Evolutionary conservation across 495 filamentous ascomycete genomes (phyloP).

Genomic region (Trichoderma gamsii): DNA sequence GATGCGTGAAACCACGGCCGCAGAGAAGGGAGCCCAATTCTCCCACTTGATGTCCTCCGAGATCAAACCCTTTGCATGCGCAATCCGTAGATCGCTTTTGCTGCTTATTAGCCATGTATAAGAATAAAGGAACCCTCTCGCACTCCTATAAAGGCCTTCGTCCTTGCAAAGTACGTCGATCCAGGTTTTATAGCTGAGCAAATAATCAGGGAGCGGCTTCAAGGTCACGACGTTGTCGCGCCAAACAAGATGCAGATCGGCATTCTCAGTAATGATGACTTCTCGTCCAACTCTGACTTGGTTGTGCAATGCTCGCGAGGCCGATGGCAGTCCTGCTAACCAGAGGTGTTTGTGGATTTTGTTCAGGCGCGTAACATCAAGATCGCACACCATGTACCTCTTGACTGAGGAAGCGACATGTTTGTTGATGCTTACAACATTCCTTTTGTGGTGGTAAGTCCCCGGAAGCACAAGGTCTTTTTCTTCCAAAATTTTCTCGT

Average conservation of each 20-base stretch:
- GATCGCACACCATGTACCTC: not conserved
- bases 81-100: not conserved
- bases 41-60: not conserved
- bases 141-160: not conserved
- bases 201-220: not conserved
- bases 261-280: not conserved
- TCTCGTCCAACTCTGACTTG: not conserved
- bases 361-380: not conserved
- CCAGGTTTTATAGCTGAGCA: not conserved
- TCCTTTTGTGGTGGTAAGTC: not conserved
- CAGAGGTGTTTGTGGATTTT: not conserved
- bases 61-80: not conserved
- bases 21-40: not conserved
- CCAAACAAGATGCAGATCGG: not conserved
- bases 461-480: not conserved
- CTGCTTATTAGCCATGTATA: not conserved
- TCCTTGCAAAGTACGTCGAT: not conserved
- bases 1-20: not conserved
- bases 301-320: not conserved
- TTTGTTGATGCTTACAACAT: not conserved
- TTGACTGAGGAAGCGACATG: not conserved
- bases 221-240: not conserved
- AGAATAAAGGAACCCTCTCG: not conserved
- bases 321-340: not conserved
- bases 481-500: not conserved